Evolutionary conservation across 2,329 filamentous ascomycete species (phyloP).

Genomic region (Westerdykella ornata): DNA sequence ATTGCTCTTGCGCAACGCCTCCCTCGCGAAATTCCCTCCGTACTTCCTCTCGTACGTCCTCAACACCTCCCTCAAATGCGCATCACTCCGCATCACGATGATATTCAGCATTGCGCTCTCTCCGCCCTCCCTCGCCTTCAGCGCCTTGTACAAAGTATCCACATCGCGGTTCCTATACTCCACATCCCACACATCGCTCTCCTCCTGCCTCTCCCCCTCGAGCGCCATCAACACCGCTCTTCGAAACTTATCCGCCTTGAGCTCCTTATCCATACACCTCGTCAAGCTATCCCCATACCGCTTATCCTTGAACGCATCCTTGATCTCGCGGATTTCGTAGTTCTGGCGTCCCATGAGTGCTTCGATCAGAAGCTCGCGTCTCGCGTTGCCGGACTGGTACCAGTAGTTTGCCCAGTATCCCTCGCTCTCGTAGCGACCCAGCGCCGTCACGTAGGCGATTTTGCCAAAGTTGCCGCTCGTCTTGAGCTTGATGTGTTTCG

Average conservation of each 20-base stretch:
- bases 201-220: constrained; percentile 77
- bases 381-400: constrained; percentile 81
- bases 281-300: constrained; percentile 77
- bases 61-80: constrained; percentile 74
- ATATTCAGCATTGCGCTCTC: constrained; percentile 84
- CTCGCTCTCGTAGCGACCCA: constrained; percentile 87
- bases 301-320: constrained; percentile 82
- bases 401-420: constrained; percentile 98
- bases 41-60: constrained; percentile 67
- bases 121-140: constrained; percentile 66
- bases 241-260: constrained; percentile 95
- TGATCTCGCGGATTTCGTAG: constrained; percentile 79
- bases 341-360: constrained; percentile 85
- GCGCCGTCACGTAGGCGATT: constrained; percentile 79
- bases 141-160: constrained; percentile 61
- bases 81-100: constrained; percentile 71
- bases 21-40: constrained; percentile 74
- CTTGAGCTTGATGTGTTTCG: constrained; percentile 80
- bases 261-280: constrained; percentile 83
- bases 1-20: constrained; percentile 78
- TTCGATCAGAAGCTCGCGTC: constrained; percentile 87
- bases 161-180: constrained; percentile 61
- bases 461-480: constrained; percentile 76
- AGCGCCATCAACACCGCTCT: constrained; percentile 76
- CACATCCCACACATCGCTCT: constrained; percentile 55